Percentiles rank a stretch among this genome's conserved stretches.
phyloP scores from a whole-genome alignment of 148 eudicot genomes.

The Vaccinium macrocarpon region DNA sequence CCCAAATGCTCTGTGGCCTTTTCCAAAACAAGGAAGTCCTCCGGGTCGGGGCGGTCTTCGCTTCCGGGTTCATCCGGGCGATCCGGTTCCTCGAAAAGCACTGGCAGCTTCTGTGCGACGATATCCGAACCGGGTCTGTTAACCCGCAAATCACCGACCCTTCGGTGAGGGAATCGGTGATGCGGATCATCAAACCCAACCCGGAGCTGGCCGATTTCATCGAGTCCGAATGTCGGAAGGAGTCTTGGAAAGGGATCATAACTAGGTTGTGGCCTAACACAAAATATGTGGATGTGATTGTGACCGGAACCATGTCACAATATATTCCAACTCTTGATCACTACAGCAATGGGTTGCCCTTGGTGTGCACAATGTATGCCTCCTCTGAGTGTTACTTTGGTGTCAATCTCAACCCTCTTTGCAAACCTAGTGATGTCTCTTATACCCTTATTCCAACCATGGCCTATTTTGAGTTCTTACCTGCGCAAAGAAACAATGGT shows the following conservation, averaged over 20 bases:
- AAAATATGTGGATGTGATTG: conserved; percentile 75
- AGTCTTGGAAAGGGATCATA: conserved; percentile 67
- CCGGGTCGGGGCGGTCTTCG: conserved; percentile 80
- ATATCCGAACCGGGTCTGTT: conserved; percentile 52
- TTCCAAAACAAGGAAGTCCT: conserved; percentile 56
- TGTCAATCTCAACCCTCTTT: conserved; percentile 67
- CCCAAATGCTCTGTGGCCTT: conserved; percentile 76
- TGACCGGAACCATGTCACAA: conserved; percentile 85
- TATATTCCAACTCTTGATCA: conserved; percentile 68
- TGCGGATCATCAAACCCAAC: conserved; percentile 48
- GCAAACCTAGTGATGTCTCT: conserved; percentile 66
- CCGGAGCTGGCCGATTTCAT: conserved; percentile 59
- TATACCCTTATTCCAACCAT: conserved; percentile 72
- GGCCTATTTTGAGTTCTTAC: conserved; percentile 78
- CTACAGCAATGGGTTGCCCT: conserved; percentile 66
- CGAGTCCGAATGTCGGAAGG: conserved; percentile 44
- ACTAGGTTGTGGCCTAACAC: conserved; percentile 78
- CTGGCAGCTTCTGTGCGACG: conserved; percentile 45
- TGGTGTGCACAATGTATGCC: conserved; percentile 81
- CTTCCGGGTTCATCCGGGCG: conserved; percentile 87
- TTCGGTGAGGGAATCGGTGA: conserved; percentile 42
- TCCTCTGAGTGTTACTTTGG: conserved; percentile 85
- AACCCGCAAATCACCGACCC: conserved; percentile 54
- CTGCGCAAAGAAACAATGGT: conserved; percentile 50
- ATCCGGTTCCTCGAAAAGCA: conserved; percentile 63